Conservation (phyloP, 176 grass and related monocot species). For the Avena insularis region DNA sequence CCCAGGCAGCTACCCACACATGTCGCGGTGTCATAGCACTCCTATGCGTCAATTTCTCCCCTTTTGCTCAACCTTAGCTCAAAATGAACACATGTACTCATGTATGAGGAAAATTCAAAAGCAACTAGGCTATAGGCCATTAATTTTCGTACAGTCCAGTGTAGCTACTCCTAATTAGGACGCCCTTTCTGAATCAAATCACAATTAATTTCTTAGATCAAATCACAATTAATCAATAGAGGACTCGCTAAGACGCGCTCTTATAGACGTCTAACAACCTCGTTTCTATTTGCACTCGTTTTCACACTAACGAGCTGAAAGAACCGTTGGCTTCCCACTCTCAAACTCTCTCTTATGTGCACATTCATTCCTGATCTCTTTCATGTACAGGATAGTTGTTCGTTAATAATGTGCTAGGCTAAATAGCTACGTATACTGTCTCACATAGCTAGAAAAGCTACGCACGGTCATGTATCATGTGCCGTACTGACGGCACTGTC, state of each 20-base stretch:
- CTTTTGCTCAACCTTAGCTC: background rate
- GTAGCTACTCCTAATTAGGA: background rate
- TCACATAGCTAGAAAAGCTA: background rate
- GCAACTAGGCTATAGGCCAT: slow-evolving; percentile 35
- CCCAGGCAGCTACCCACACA: background rate
- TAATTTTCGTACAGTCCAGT: slow-evolving; percentile 22
- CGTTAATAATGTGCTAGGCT: background rate
- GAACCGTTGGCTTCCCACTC: background rate
- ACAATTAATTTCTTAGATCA: background rate
- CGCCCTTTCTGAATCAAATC: background rate
- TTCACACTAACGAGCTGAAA: background rate
- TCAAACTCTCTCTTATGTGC: background rate
- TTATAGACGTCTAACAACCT: slow-evolving; percentile 38
- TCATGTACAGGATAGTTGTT: background rate
- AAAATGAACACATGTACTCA: background rate
- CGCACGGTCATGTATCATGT: background rate
- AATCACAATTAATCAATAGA: slow-evolving; percentile 34
- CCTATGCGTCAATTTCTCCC: background rate
- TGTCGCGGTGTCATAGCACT: background rate
- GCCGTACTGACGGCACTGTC: background rate
- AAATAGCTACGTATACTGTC: background rate
- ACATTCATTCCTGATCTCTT: background rate
- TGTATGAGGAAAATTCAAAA: slow-evolving; percentile 13
- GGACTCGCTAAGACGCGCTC: background rate
- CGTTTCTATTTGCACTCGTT: background rate